Evolutionary conservation across 208 protist species (phyloP).

Genomic region (Trypanosoma mega): DNA sequence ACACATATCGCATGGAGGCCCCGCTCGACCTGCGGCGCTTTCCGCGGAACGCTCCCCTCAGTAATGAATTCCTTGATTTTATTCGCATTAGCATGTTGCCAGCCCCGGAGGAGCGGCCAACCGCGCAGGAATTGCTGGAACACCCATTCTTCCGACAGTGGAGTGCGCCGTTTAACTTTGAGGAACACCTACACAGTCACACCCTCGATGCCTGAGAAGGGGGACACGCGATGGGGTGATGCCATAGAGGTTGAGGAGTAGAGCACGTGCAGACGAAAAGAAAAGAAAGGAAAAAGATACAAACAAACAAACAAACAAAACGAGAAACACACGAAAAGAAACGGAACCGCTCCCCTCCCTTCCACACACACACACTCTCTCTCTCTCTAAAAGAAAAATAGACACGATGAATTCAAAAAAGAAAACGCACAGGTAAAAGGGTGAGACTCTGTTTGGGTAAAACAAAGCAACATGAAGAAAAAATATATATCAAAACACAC

Average conservation of each 20-base stretch:
- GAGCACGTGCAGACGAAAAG: not conserved
- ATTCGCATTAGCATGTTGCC: constrained; percentile 64
- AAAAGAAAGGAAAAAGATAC: constrained; percentile 10
- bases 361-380: no score
- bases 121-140: constrained; percentile 78
- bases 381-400: no score
- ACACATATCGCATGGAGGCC: constrained; percentile 38
- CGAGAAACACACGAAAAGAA: no score
- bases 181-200: constrained; percentile 58
- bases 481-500: not conserved
- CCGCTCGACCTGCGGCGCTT: constrained; percentile 42
- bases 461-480: no score
- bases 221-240: no score
- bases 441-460: no score
- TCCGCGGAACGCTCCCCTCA: constrained; percentile 40
- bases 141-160: constrained; percentile 90
- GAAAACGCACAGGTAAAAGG: no score
- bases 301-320: not conserved
- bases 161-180: constrained; percentile 63
- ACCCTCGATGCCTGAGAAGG: constrained; percentile 15
- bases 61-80: constrained; percentile 69
- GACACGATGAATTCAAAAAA: no score
- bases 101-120: constrained; percentile 53
- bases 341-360: no score
- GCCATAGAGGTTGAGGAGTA: not conserved